Evolutionary conservation across 768 basidiomycete species (phyloP), one percentile per base, ranked within the genome.

Genomic region (Calocybe indica): DNA sequence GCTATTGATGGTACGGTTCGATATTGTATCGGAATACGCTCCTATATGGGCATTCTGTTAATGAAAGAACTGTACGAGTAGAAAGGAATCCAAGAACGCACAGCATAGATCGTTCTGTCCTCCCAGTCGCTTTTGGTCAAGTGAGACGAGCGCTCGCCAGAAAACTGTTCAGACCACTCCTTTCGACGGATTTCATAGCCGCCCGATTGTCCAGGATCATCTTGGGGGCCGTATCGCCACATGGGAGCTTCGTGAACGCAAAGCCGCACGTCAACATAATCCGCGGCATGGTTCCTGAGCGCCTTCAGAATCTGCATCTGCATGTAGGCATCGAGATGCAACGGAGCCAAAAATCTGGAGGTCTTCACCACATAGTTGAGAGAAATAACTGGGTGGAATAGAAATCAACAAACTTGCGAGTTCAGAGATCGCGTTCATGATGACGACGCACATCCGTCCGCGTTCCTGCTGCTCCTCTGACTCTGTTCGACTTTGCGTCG

Each of bases 151-250:
- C 48, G 44, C 57, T 35, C 52, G 57, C 22, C 22, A 22, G 22
- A 22, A 22, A 22, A 22, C 22, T 22, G 22, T 22, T 22, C 22
- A 22, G 22, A 54, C 75, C 72, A 75, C 48, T 71, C 70, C 49
- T 72, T 78, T 48, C 80, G 65, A 9, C 86, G 74, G 8, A 88
- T 64, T 67, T 90, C 82, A 52, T 85, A 91, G 9, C 79, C 77
- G 1, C 82, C 81, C 5, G 59, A 47, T 28, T 67, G 69, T 11
- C 65, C 63, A 39, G 48, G 33, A 12, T 7, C 37, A 35, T 43
- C 32, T n/a, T 14, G 35, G n/a, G 43, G 42, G 6, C 44, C 55
- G 51, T 45, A 55, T 65, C 75, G 73, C 15, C 70, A 67, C 43
- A 65, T 58, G 9, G 71, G 66, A 8, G 71, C 72, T 5, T 60